phyloP scores from a whole-genome alignment of 73 alveolate genomes.

The Effrenium voratum region DNA sequence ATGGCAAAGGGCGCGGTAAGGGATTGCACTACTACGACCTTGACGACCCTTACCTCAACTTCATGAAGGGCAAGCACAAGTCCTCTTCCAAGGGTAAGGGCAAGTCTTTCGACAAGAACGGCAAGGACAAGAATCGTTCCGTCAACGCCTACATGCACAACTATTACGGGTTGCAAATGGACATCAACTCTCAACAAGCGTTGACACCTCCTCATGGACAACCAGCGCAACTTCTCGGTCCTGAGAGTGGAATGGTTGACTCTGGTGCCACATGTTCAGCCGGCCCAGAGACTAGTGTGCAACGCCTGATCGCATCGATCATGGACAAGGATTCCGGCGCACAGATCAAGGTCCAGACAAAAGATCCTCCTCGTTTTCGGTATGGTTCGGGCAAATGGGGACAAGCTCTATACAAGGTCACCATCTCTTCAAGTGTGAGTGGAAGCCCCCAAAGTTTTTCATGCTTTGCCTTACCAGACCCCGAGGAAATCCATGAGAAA shows the following conservation, averaged over 20 bases:
- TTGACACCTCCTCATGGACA: not conserved
- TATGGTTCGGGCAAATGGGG: conserved; percentile 26
- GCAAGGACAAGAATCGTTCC: conserved; percentile 5
- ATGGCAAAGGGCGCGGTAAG: not conserved
- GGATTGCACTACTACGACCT: not conserved
- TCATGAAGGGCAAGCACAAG: not conserved
- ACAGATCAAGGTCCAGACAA: not conserved
- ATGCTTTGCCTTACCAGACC: conserved; percentile 24
- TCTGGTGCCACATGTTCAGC: conserved; percentile 39
- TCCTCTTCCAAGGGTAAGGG: not conserved
- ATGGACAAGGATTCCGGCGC: not conserved
- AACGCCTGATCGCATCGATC: not conserved
- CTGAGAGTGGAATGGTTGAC: conserved; percentile 19
- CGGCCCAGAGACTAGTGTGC: conserved; percentile 17
- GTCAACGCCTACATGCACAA: conserved; percentile 17
- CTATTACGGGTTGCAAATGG: not conserved
- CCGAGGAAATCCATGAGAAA: not conserved
- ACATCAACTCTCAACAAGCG: not conserved
- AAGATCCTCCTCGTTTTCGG: not conserved
- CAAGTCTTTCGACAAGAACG: not conserved
- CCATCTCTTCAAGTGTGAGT: not conserved
- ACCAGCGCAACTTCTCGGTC: not conserved
- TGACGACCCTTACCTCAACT: not conserved
- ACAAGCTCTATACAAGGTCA: not conserved
- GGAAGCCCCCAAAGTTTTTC: not conserved